Evolutionary conservation across 2,329 filamentous ascomycete species (phyloP).

Genomic region (Ceratocystis colombiana): DNA sequence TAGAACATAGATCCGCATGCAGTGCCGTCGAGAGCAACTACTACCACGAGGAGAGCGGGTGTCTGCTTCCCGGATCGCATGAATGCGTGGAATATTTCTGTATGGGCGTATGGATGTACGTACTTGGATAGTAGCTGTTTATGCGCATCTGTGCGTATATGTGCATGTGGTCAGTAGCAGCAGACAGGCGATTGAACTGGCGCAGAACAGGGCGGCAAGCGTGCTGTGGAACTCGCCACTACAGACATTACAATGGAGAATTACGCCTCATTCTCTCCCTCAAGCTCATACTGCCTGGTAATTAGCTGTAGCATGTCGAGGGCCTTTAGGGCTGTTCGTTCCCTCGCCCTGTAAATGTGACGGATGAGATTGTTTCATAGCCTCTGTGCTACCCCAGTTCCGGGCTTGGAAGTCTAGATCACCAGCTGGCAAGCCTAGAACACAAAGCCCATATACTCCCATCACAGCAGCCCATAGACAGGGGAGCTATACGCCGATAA

Average conservation of each 20-base stretch:
- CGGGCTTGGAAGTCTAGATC: not conserved
- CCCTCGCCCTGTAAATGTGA: constrained; percentile 2
- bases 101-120: not conserved
- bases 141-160: too few relatives aligned
- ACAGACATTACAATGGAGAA: not conserved
- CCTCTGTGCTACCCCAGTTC: constrained; percentile 8
- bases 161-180: too few relatives aligned
- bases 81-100: not conserved
- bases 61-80: constrained; percentile 5
- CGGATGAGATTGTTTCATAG: constrained; percentile 1
- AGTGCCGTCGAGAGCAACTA: not conserved
- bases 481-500: too few relatives aligned
- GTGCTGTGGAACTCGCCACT: constrained; percentile 5
- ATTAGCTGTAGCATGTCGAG: not conserved
- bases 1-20: not conserved
- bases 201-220: not conserved
- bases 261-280: not conserved
- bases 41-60: not conserved
- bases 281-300: not conserved
- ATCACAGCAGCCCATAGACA: too few relatives aligned
- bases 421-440: not conserved
- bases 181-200: too few relatives aligned
- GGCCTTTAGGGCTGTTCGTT: not conserved
- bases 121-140: too few relatives aligned
- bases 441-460: not conserved